Evolutionary conservation across 2,329 filamentous ascomycete genomes (phyloP).

Genomic region (Cordyceps militaris): DNA sequence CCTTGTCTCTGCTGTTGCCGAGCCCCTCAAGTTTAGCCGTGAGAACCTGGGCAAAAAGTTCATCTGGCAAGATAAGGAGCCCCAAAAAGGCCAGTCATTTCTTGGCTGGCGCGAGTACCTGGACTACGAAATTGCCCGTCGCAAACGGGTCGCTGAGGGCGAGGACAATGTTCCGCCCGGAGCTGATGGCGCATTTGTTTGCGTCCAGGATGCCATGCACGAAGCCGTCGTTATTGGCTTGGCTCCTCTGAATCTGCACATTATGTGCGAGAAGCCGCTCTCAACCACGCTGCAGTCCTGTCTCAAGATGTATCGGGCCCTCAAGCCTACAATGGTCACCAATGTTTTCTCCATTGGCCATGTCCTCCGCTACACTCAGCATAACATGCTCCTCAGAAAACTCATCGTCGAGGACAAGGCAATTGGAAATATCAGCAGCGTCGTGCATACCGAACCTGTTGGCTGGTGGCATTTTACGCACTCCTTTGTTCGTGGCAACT

Average conservation of each 20-base stretch:
- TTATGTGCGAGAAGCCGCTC: conserved; percentile 94
- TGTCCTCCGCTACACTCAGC: conserved; percentile 86
- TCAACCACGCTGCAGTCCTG: conserved; percentile 75
- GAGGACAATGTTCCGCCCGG: conserved; percentile 41
- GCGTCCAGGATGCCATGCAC: conserved; percentile 83
- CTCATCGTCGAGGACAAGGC: conserved; percentile 66
- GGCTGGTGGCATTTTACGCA: conserved; percentile 96
- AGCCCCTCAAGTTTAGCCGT: conserved; percentile 73
- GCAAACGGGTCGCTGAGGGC: conserved; percentile 44
- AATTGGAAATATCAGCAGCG: conserved; percentile 77
- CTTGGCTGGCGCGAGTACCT: conserved; percentile 68
- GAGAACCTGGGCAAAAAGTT: conserved; percentile 60
- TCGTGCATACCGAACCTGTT: conserved; percentile 90
- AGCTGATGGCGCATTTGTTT: conserved; percentile 56
- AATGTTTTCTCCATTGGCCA: conserved; percentile 84
- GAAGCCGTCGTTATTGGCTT: conserved; percentile 70
- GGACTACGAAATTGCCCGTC: conserved; percentile 59
- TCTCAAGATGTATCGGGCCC: conserved; percentile 60
- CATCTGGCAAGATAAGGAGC: conserved; percentile 56
- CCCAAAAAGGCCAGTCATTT: conserved; percentile 61
- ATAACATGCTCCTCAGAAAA: conserved; percentile 78
- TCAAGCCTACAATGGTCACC: conserved; percentile 30
- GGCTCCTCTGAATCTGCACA: conserved; percentile 63
- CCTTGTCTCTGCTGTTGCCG: conserved; percentile 69
- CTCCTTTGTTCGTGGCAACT: conserved; percentile 88